Percentiles rank a stretch among this genome's conserved stretches.
Conservation (phyloP, 768 basidiomycete species). For the Nidularia pulvinata region DNA sequence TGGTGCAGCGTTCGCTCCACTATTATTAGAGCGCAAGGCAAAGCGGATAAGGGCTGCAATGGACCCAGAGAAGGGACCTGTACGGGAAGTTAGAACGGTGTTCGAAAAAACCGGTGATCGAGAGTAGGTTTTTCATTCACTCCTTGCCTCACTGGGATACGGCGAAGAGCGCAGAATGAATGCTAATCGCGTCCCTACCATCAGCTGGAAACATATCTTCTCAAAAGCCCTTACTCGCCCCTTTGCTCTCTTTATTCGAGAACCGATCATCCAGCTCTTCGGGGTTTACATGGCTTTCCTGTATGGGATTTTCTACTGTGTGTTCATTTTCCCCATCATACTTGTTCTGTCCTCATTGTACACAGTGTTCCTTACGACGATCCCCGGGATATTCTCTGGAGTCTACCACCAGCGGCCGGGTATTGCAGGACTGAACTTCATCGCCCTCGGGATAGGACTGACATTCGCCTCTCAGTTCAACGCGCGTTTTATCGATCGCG, state of each 20-base stretch:
- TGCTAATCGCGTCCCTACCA: no score
- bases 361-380: conserved; percentile 66
- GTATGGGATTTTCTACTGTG: conserved; percentile 63
- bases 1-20: conserved; percentile 40
- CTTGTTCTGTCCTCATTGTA: not conserved
- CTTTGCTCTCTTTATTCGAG: conserved; percentile 55
- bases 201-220: conserved; percentile 55
- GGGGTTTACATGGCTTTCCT: conserved; percentile 70
- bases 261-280: conserved; percentile 70
- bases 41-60: conserved; percentile 35
- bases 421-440: conserved; percentile 67
- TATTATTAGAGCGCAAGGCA: conserved; percentile 52
- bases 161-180: not conserved
- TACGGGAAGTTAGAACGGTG: conserved; percentile 41
- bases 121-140: conserved; percentile 29
- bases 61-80: conserved; percentile 44
- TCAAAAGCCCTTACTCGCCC: conserved; percentile 61
- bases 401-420: conserved; percentile 56
- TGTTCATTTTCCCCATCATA: conserved; percentile 10
- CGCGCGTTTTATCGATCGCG: conserved; percentile 52
- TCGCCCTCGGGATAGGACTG: conserved; percentile 70
- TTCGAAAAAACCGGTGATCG: conserved; percentile 39
- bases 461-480: conserved; percentile 49
- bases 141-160: not conserved
- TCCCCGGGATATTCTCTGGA: conserved; percentile 56